Percentiles rank a stretch among this genome's conserved stretches.
phyloP scores from a whole-genome alignment of 179 eudicot genomes.

The Drosera spatulata region DNA sequence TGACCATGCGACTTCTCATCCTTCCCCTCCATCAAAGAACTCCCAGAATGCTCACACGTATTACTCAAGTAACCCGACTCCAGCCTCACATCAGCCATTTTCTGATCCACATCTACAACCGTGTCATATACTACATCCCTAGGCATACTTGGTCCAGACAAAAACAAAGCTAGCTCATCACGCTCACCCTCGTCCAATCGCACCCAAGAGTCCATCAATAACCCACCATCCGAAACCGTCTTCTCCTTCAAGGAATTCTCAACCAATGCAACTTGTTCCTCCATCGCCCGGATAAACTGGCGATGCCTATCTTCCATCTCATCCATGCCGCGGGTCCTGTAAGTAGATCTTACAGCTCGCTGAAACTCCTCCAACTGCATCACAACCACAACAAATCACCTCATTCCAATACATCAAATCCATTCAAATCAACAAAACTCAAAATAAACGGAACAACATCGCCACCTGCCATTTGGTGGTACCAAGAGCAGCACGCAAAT shows the following conservation, averaged over 20 bases:
- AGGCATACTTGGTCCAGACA: conserved; percentile 12
- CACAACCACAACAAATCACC: conserved; percentile 6
- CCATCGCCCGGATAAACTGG: conserved; percentile 22
- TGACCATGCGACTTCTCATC: conserved; percentile 14
- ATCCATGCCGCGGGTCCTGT: conserved; percentile 11
- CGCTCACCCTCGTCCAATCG: conserved; percentile 22
- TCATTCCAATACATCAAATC: neutral
- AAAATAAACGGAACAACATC: too few species aligned
- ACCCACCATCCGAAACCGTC: conserved; percentile 9
- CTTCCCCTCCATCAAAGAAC: conserved; percentile 14
- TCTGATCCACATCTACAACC: conserved; percentile 8
- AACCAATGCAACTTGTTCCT: conserved; percentile 15
- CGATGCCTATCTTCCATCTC: conserved; percentile 19
- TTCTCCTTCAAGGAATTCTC: conserved; percentile 12
- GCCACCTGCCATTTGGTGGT: conserved; percentile 57
- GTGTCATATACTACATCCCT: conserved; percentile 7
- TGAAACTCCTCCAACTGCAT: conserved; percentile 25
- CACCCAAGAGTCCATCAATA: conserved; percentile 13
- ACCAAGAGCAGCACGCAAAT: conserved; percentile 75
- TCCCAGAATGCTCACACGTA: conserved; percentile 5
- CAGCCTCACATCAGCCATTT: neutral
- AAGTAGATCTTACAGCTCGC: conserved; percentile 23
- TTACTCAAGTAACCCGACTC: conserved; percentile 2
- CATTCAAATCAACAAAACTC: too few species aligned
- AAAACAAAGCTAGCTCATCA: conserved; percentile 23